A percentile compares a stretch with the other conserved stretches of the same genome.
Evolutionary conservation across 2,329 filamentous ascomycete genomes (phyloP).

Genomic region (Ophiostoma ulmi): DNA sequence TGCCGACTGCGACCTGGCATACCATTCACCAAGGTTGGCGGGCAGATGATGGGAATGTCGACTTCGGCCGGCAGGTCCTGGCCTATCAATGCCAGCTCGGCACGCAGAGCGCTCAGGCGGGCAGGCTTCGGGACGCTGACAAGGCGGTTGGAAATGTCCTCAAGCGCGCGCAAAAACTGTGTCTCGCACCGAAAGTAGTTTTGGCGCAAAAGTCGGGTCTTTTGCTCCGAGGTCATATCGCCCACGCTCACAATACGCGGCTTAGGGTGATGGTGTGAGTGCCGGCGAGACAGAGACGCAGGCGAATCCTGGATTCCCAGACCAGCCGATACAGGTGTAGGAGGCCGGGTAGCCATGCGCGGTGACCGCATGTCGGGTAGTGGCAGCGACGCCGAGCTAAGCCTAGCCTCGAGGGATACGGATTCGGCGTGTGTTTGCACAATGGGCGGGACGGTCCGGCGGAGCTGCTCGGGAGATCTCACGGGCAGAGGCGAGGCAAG

Average conservation of each 20-base stretch:
- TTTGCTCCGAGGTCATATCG: slow-evolving; percentile 61
- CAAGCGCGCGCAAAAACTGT: slow-evolving; percentile 72
- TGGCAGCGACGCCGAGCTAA: slow-evolving; percentile 64
- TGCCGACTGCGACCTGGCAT: slow-evolving; percentile 70
- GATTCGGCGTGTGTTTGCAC: slow-evolving; percentile 45
- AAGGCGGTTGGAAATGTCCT: slow-evolving; percentile 79
- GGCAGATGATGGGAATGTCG: slow-evolving; percentile 76
- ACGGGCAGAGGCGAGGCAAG: slow-evolving; percentile 39
- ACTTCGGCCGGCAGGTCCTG: slow-evolving; percentile 79
- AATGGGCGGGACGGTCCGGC: slow-evolving; percentile 30
- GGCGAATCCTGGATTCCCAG: slow-evolving; percentile 25
- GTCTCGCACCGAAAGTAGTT: slow-evolving; percentile 82
- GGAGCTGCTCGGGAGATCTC: slow-evolving; percentile 3
- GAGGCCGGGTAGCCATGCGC: slow-evolving; percentile 47
- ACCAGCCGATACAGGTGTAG: slow-evolving; percentile 55
- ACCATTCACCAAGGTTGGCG: slow-evolving; percentile 66
- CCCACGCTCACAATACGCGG: slow-evolving; percentile 54
- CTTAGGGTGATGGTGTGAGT: slow-evolving; percentile 53
- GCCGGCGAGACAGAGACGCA: slow-evolving; percentile 49
- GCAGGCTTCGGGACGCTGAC: slow-evolving; percentile 77
- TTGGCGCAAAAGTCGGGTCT: slow-evolving; percentile 66
- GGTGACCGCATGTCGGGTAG: slow-evolving; percentile 57
- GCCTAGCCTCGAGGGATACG: slow-evolving; percentile 48
- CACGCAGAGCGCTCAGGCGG: slow-evolving; percentile 71
- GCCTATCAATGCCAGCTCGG: slow-evolving; percentile 73